Evolutionary conservation across 805 yeast genomes (phyloP).

Genomic region (Starmerella potacharoeniae): DNA sequence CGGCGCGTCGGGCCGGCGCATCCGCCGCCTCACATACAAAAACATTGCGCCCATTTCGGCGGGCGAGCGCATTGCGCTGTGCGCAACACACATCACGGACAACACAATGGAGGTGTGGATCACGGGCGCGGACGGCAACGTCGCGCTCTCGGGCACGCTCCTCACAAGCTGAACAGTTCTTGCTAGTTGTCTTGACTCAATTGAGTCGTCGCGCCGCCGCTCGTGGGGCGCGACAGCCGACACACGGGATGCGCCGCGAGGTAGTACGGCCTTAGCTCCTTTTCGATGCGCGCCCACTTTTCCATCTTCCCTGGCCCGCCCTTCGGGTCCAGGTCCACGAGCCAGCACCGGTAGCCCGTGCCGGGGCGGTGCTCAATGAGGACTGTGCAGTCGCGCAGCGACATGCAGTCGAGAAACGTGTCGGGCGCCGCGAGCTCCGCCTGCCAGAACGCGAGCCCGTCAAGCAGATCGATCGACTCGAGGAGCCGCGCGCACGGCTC

Average conservation of each 20-base stretch:
- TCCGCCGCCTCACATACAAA: conserved; percentile 37
- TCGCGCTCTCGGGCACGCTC: neutral
- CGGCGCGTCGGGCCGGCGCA: conserved; percentile 15
- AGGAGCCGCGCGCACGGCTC: conserved; percentile 17
- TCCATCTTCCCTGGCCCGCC: conserved; percentile 31
- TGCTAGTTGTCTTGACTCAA: no score
- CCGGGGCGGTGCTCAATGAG: conserved; percentile 31
- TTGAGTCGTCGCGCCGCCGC: no score
- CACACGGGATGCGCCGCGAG: conserved; percentile 1
- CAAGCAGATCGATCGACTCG: conserved; percentile 16
- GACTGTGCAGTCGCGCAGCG: conserved; percentile 47
- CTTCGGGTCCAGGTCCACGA: conserved; percentile 46
- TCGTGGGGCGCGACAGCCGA: conserved; percentile 16
- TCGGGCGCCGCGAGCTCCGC: neutral
- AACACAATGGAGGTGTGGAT: conserved; percentile 3
- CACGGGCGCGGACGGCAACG: neutral
- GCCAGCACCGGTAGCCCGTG: conserved; percentile 31
- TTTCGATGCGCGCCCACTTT: conserved; percentile 41
- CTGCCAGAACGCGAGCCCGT: conserved; percentile 26
- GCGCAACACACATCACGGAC: neutral
- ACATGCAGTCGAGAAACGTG: conserved; percentile 30
- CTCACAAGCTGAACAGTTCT: neutral
- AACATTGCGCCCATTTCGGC: conserved; percentile 42
- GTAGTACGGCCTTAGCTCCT: conserved; percentile 18
- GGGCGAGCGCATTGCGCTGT: conserved; percentile 24